These are phyloP conservation scores for Pichia membranifaciens DNA, from an alignment of 805 yeast genomes.

Conservation along the genomic window DNA sequence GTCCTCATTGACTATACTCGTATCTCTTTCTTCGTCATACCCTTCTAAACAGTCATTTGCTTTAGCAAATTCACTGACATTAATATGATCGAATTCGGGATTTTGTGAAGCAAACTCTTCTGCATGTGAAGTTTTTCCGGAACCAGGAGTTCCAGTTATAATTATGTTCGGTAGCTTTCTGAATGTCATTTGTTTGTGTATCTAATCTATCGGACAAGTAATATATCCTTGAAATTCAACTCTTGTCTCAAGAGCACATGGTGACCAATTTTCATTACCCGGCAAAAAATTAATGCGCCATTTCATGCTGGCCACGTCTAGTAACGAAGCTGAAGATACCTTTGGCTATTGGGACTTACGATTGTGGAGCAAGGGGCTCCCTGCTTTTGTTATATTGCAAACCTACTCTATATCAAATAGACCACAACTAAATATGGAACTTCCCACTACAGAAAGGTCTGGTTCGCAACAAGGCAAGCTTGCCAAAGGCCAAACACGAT, in stretches of 20 bases:
- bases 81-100: slow-evolving; percentile 47
- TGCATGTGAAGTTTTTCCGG: slow-evolving; percentile 74
- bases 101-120: slow-evolving; percentile 48
- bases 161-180: slow-evolving; percentile 64
- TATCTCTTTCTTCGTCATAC: slow-evolving; percentile 77
- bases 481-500: slow-evolving; percentile 21
- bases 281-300: not conserved
- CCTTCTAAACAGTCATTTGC: slow-evolving; percentile 73
- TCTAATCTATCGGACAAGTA: too few species aligned
- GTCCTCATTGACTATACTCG: slow-evolving; percentile 90
- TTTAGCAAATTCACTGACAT: slow-evolving; percentile 78
- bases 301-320: slow-evolving; percentile 1
- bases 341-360: too few species aligned
- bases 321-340: too few species aligned
- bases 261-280: slow-evolving; percentile 7
- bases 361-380: too few species aligned
- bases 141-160: slow-evolving; percentile 93
- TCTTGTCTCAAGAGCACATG: too few species aligned
- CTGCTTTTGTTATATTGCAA: too few species aligned
- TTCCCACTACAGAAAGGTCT: slow-evolving; percentile 7
- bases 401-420: not conserved
- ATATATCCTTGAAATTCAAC: too few species aligned
- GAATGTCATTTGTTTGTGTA: too few species aligned
- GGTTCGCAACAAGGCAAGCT: slow-evolving; percentile 9
- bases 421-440: not conserved